phyloP scores from a whole-genome alignment of 495 filamentous ascomycete species.

The Aspergillus ellipticus region DNA sequence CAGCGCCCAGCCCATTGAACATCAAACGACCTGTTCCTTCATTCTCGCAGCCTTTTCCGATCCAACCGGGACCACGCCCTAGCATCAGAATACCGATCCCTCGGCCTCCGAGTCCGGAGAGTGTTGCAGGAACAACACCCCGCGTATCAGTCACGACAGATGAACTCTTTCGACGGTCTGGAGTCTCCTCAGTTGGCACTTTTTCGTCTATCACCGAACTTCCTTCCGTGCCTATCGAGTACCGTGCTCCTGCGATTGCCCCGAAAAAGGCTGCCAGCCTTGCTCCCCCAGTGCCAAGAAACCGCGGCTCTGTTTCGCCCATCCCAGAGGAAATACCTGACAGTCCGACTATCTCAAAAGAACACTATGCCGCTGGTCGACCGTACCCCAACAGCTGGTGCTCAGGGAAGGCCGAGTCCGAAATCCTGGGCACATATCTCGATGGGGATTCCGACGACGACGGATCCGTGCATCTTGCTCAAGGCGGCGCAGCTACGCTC shows the following conservation, averaged over 20 bases:
- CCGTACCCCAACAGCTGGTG: constrained; percentile 73
- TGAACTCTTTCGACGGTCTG: constrained; percentile 34
- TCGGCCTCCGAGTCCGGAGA: constrained; percentile 27
- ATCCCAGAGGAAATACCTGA: constrained; percentile 78
- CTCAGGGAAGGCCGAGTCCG: constrained; percentile 48
- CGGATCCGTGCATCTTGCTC: constrained; percentile 31
- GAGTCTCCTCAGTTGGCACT: constrained; percentile 31
- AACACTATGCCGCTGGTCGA: constrained; percentile 77
- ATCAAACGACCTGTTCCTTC: constrained; percentile 46
- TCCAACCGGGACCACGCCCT: constrained; percentile 20
- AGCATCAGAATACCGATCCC: constrained; percentile 30
- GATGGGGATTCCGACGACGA: constrained; percentile 36
- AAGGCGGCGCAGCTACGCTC: constrained; percentile 55
- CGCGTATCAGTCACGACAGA: constrained; percentile 30
- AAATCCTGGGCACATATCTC: constrained; percentile 40
- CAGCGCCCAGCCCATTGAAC: constrained; percentile 31
- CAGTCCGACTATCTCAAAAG: constrained; percentile 47
- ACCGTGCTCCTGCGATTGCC: constrained; percentile 10
- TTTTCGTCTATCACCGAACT: constrained; percentile 47
- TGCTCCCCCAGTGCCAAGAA: constrained; percentile 23
- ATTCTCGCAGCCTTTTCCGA: constrained; percentile 48
- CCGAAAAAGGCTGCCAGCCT: constrained; percentile 25
- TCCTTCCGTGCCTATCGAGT: neutral
- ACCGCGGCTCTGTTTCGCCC: constrained; percentile 71
- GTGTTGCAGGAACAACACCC: constrained; percentile 23